Percentiles rank a stretch among this genome's conserved stretches.
These are phyloP conservation scores for Novymonas esmeraldas DNA, from an alignment of 208 protist species.

Conservation along the genomic window DNA sequence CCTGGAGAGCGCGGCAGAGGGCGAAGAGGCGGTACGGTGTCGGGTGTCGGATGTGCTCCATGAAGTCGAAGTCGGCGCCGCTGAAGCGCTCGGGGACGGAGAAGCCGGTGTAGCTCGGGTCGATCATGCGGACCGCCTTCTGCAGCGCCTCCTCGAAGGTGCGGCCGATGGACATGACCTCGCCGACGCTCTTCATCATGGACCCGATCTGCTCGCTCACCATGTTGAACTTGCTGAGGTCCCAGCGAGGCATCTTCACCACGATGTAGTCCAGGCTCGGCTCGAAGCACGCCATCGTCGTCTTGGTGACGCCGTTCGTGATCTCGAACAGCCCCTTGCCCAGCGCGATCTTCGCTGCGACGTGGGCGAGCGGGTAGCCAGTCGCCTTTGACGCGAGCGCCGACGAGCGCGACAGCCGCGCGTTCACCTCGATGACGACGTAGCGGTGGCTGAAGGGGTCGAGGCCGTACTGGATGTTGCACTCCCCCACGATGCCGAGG, in stretches of 20 bases:
- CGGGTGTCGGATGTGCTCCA: constrained; percentile 69
- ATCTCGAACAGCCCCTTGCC: constrained; percentile 95
- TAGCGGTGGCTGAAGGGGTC: constrained; percentile 97
- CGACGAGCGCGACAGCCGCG: constrained; percentile 96
- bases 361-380: constrained; percentile 98
- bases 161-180: constrained; percentile 98
- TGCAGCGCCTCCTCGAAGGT: constrained; percentile 99
- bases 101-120: constrained; percentile 89
- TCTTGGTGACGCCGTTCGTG: constrained; percentile 93
- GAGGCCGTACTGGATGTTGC: constrained; percentile 99
- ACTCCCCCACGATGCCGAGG: constrained; percentile 98
- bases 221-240: constrained; percentile 97
- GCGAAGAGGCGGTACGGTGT: constrained; percentile 89
- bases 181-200: constrained; percentile 98
- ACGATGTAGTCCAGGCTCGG: constrained; percentile 98
- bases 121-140: constrained; percentile 97
- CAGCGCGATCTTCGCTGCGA: constrained; percentile 97
- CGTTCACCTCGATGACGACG: constrained; percentile 99
- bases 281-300: constrained; percentile 98
- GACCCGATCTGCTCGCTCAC: constrained; percentile 93
- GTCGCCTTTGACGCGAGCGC: constrained; percentile 98
- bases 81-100: constrained; percentile 67
- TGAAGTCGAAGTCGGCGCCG: constrained; percentile 74
- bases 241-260: constrained; percentile 96
- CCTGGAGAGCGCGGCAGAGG: constrained; percentile 74